Conservation (phyloP, 768 basidiomycete genomes). For the Sistotremastrum niveocremeum region DNA sequence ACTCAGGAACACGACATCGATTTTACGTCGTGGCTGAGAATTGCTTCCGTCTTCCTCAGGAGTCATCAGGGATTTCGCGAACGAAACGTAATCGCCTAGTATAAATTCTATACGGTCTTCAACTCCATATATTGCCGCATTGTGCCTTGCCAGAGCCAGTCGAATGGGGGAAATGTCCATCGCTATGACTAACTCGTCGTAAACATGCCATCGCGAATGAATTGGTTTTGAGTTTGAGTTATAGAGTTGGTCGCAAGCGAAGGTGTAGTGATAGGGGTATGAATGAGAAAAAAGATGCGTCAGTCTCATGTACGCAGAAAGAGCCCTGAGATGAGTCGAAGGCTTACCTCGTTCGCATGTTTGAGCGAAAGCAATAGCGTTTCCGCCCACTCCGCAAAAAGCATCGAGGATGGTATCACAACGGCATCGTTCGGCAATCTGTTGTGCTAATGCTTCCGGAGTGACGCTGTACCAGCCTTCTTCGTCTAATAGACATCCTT, state of each 20-base stretch:
- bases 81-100: constrained; percentile 71
- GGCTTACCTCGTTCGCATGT: constrained; percentile 85
- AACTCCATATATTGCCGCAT: constrained; percentile 88
- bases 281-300: neutral
- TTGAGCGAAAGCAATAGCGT: constrained; percentile 91
- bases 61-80: constrained; percentile 34
- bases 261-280: too few species aligned
- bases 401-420: constrained; percentile 80
- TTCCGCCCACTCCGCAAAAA: constrained; percentile 96
- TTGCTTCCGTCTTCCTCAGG: neutral
- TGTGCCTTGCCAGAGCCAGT: constrained; percentile 85
- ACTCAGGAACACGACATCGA: constrained; percentile 86
- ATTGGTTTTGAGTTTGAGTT: too few species aligned
- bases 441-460: constrained; percentile 81
- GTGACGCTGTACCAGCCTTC: constrained; percentile 99
- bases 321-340: neutral
- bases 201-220: neutral
- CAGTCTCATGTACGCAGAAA: neutral
- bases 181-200: constrained; percentile 63
- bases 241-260: too few species aligned
- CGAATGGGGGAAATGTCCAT: constrained; percentile 75
- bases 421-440: constrained; percentile 87
- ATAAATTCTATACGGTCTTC: constrained; percentile 93
- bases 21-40: constrained; percentile 27
- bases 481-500: constrained; percentile 79